A percentile compares a stretch with the other conserved stretches of the same genome.
Evolutionary conservation across 2,329 filamentous ascomycete genomes (phyloP).

Genomic region (Cordyceps militaris): DNA sequence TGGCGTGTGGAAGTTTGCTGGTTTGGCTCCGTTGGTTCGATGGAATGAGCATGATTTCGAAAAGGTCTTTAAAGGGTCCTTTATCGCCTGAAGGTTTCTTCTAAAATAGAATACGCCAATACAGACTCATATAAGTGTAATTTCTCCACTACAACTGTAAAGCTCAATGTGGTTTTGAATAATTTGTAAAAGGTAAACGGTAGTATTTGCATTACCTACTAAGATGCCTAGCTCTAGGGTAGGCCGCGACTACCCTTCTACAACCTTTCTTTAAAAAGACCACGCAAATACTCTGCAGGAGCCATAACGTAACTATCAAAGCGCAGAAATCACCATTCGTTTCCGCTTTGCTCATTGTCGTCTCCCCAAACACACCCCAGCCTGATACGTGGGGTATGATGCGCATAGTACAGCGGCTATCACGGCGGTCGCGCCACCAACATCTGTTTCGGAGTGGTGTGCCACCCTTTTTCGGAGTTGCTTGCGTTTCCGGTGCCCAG

Average conservation of each 20-base stretch:
- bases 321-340: neutral
- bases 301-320: neutral
- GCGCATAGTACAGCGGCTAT: neutral
- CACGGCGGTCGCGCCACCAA: neutral
- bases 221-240: neutral
- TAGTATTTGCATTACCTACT: neutral
- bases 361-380: neutral
- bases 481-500: neutral
- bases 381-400: neutral
- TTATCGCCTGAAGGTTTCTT: neutral
- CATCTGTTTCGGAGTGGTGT: neutral
- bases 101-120: neutral
- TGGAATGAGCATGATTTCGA: constrained; percentile 54
- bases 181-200: neutral
- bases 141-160: neutral
- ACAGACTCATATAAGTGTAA: neutral
- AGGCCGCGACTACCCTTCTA: neutral
- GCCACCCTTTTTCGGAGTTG: neutral
- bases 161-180: too few relatives aligned
- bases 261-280: neutral
- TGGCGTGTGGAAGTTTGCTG: constrained; percentile 57
- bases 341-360: neutral
- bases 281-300: neutral
- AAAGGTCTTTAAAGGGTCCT: constrained; percentile 36
- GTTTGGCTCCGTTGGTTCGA: constrained; percentile 46